A percentile compares a stretch with the other conserved stretches of the same genome.
phyloP scores from a whole-genome alignment of 2,329 filamentous ascomycete species.

The Scytalidium sp. region DNA sequence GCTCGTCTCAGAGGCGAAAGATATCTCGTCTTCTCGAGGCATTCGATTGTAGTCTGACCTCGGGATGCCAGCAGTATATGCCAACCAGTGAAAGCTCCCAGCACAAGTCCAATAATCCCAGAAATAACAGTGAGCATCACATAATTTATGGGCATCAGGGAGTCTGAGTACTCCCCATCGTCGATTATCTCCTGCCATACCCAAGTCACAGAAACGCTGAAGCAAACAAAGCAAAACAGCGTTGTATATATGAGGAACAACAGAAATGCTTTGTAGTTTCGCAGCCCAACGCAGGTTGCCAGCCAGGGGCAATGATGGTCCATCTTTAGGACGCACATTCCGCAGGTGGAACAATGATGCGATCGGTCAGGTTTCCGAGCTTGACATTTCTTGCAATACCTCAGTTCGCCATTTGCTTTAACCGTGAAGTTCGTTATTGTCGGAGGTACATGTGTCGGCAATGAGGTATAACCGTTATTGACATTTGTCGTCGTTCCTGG shows the following conservation, averaged over 20 bases:
- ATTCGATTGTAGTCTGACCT: slow-evolving; percentile 93
- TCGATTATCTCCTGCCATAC: slow-evolving; percentile 79
- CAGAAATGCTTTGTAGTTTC: slow-evolving; percentile 94
- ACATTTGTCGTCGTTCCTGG: slow-evolving; percentile 68
- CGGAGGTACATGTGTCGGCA: slow-evolving; percentile 69
- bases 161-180: slow-evolving; percentile 68
- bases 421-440: slow-evolving; percentile 78
- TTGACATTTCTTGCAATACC: slow-evolving; percentile 98
- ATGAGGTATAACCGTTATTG: slow-evolving; percentile 69
- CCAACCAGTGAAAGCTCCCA: slow-evolving; percentile 88
- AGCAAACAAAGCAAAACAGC: slow-evolving; percentile 79
- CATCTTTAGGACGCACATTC: slow-evolving; percentile 96
- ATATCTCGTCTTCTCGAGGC: slow-evolving; percentile 92
- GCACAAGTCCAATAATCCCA: slow-evolving; percentile 86
- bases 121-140: slow-evolving; percentile 83
- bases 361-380: slow-evolving; percentile 90
- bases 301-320: slow-evolving; percentile 99
- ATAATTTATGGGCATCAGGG: slow-evolving; percentile 83
- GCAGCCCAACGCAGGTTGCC: slow-evolving; percentile 88
- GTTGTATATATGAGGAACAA: slow-evolving; percentile 89
- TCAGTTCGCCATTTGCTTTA: slow-evolving; percentile 80
- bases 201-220: slow-evolving; percentile 75
- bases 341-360: slow-evolving; percentile 95
- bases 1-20: slow-evolving; percentile 73
- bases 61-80: slow-evolving; percentile 77